Evolutionary conservation across 2,329 filamentous ascomycete genomes (phyloP), one percentile per base, ranked within the genome.

Genomic region (Beauveria sp.): DNA sequence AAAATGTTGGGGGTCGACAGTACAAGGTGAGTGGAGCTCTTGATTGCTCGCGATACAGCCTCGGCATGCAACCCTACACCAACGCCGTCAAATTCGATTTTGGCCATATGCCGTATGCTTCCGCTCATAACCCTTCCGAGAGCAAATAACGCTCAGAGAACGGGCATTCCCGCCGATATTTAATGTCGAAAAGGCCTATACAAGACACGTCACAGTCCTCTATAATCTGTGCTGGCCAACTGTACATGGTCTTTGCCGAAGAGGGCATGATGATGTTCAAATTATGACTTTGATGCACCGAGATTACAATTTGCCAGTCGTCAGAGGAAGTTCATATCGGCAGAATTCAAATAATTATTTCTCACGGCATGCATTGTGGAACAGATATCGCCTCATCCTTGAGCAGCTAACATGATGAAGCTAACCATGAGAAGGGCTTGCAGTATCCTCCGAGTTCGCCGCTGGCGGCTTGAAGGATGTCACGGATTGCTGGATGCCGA

Each of bases 401-500:
- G 68, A 68, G 46, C 68, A 70, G 53, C 65, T 64, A 20, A 47
- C 55, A 10, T 62, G 67, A 18, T 69, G 61, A 66, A 50, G 65
- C 67, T 58, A 65, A 59, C 5, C 65, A 64, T n/a, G 66, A 64
- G 26, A 44, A 61, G 5, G 62, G 64, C 14, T 67, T 68, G 61
- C 63, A 6, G 53, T 46, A 55, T 62, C 48, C 41, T 62, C 34
- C 48, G 62, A 62, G 6, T 65, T 66, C 22, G 60, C 64, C 24
- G 58, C 55, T 8, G 56, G 59, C 2, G 55, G 63, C 26, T 46
- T 68, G 44, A 62, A 37, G 34, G 69, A 68, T 20, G 89, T 96
- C 59, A 93, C 96, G 87, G 92, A 96, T 71, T 84, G 86, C 64
- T 96, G 92, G 92, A 92, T 96, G 66, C 76, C 96, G 68, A 91